These are phyloP conservation scores for Brassica balearica DNA, from an alignment of 441 rosid species.

Conservation along the genomic window DNA sequence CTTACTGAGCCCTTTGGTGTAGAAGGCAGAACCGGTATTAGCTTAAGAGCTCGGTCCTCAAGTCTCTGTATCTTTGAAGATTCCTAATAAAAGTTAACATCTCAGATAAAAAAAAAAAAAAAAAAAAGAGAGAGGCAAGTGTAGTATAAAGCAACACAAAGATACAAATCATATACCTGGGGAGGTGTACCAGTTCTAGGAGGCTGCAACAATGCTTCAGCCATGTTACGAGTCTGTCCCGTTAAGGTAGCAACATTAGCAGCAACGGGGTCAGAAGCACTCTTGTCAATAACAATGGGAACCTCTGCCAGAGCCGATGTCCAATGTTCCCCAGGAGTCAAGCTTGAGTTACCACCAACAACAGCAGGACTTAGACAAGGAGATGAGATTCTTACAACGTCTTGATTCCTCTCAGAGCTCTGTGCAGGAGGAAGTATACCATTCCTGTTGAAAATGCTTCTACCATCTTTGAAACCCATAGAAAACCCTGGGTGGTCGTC, in stretches of 20 bases:
- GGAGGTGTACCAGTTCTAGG: conserved; percentile 5
- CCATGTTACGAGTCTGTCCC: conserved; percentile 72
- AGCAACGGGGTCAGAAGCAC: conserved; percentile 41
- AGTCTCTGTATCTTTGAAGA: conserved; percentile 76
- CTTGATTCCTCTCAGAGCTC: conserved; percentile 44
- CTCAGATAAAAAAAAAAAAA: conserved; percentile 32
- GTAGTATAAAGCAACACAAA: background rate
- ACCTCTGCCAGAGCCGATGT: conserved; percentile 88
- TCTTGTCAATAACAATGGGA: conserved; percentile 62
- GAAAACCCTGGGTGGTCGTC: conserved; percentile 53
- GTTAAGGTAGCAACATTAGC: conserved; percentile 39
- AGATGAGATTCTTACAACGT: conserved; percentile 70
- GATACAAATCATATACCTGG: conserved; percentile 66
- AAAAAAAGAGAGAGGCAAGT: no score
- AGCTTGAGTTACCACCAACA: conserved; percentile 3
- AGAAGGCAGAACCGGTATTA: conserved; percentile 84
- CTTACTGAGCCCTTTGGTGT: conserved; percentile 82
- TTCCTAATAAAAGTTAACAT: conserved; percentile 47
- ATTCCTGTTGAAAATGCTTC: no score
- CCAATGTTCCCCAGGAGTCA: conserved; percentile 65
- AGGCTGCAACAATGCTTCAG: conserved; percentile 71
- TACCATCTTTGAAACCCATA: conserved; percentile 57
- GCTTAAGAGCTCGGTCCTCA: conserved; percentile 81
- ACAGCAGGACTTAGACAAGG: background rate
- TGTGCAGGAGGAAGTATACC: no score